A percentile compares a stretch with the other conserved stretches of the same genome.
phyloP scores from a whole-genome alignment of 306 rosid genomes.

The Rosa rugosa region DNA sequence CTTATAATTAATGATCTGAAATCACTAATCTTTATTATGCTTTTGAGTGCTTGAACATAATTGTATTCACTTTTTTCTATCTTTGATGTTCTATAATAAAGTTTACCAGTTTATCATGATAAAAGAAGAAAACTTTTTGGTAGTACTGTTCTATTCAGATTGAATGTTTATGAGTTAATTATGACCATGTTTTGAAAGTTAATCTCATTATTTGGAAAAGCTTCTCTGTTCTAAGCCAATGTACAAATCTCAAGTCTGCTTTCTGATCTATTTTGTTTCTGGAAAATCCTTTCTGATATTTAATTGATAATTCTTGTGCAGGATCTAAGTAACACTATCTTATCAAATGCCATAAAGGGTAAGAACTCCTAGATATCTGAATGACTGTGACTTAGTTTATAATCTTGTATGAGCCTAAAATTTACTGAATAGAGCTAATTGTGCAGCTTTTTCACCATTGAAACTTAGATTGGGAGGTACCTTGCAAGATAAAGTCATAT shows the following conservation, averaged over 20 bases:
- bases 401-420: conserved; percentile 12
- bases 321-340: conserved; percentile 68
- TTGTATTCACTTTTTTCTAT: neutral
- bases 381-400: neutral
- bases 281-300: conserved; percentile 4
- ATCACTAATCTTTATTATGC: neutral
- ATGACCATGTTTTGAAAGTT: neutral
- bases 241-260: neutral
- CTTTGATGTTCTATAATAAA: neutral
- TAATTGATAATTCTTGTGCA: conserved; percentile 39
- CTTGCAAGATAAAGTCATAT: conserved; percentile 78
- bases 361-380: conserved; percentile 8
- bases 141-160: neutral
- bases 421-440: conserved; percentile 24
- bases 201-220: neutral
- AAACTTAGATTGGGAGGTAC: conserved; percentile 88
- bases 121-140: neutral
- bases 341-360: conserved; percentile 88
- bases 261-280: neutral
- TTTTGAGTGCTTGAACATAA: neutral
- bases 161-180: neutral
- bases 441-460: conserved; percentile 87
- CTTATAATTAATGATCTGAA: neutral
- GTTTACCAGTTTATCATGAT: neutral
- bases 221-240: neutral